Evolutionary conservation across 164 flowering plant species (phyloP), one percentile per base, ranked within the genome.

Genomic region (Kingdonia uniflora): DNA sequence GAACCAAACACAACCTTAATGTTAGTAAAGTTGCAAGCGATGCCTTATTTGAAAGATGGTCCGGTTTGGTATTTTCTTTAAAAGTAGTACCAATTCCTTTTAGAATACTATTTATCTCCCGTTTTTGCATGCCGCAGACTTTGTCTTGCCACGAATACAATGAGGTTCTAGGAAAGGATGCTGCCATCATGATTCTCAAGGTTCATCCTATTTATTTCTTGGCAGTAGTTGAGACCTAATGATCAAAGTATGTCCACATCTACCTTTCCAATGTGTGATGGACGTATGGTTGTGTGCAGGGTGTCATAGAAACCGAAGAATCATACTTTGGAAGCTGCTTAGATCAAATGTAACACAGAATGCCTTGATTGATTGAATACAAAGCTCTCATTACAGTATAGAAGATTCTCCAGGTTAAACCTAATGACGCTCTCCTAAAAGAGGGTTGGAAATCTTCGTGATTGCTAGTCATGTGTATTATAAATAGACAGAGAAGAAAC

Each of bases 101-200:
- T 5, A 39, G 16, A 8, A 14, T 15, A 25, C 14, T 33, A 1
- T 20, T 7, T 59, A 24, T 49, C 38, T 60, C 7, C 54, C 38
- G 21, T 25, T 58, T 59, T 52, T 57, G 33, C 15, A 23, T 58
- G 38, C 42, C 66, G 60, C 80, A 92, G 95, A 81, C 60, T 63
- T 56, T 77, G 22, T 68, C 81, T 50, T 92, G 96, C 59, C 73
- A 59, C 1, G 96, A 84, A 71, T 92, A 86, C 59, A 92, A 92
- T 56, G 95, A 92, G 66, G 82, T 80, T 58, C 59, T 92, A 51
- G 80, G 82, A 77, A 88, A 84, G 71, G 77, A 69, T 52, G 84
- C 89, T 10, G 96, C 96, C 58, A 67, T 84, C 43, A 68, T 75
- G 74, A 86, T 92, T 45, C 78, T 88, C 2, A 62, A 86, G 99